Percentiles rank a stretch among this genome's conserved stretches.
Conservation (phyloP, 2,329 filamentous ascomycete species). For the Alternaria sp. region DNA sequence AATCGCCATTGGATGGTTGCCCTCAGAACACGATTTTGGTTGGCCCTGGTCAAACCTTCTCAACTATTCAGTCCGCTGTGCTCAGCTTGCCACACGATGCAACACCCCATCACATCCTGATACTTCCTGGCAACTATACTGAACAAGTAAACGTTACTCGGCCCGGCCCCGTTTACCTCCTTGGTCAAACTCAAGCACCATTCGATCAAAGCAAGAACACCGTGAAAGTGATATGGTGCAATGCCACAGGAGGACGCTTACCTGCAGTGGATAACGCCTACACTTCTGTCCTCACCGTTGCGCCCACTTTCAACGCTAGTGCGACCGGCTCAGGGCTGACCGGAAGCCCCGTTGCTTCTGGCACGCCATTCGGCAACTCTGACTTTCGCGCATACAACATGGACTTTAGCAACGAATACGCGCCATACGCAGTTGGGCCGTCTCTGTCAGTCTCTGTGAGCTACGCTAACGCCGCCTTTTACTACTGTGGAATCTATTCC, state of each 20-base stretch:
- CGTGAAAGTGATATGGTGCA: conserved; percentile 67
- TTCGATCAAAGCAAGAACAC: conserved; percentile 58
- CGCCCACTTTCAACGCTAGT: conserved; percentile 69
- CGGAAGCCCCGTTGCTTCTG: conserved; percentile 66
- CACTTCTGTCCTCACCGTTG: conserved; percentile 68
- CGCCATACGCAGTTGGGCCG: conserved; percentile 63
- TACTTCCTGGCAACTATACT: conserved; percentile 67
- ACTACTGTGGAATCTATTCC: conserved; percentile 70
- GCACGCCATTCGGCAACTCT: conserved; percentile 69
- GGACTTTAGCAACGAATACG: conserved; percentile 69
- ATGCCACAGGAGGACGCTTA: conserved; percentile 60
- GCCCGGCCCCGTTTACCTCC: conserved; percentile 66
- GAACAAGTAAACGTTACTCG: conserved; percentile 73
- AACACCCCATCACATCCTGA: conserved; percentile 63
- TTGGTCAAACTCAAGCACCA: conserved; percentile 65
- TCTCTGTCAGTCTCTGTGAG: conserved; percentile 68
- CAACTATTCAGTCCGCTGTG: conserved; percentile 60
- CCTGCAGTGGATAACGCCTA: conserved; percentile 67
- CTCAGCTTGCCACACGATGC: conserved; percentile 58
- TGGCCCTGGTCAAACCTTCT: conserved; percentile 35
- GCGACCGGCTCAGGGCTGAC: conserved; percentile 69
- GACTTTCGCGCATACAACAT: conserved; percentile 74
- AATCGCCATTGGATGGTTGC: conserved; percentile 52
- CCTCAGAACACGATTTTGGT: conserved; percentile 47
- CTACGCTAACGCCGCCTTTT: conserved; percentile 72